phyloP scores from a whole-genome alignment of 2,329 filamentous ascomycete genomes.

The Verticillium nonalfalfae region DNA sequence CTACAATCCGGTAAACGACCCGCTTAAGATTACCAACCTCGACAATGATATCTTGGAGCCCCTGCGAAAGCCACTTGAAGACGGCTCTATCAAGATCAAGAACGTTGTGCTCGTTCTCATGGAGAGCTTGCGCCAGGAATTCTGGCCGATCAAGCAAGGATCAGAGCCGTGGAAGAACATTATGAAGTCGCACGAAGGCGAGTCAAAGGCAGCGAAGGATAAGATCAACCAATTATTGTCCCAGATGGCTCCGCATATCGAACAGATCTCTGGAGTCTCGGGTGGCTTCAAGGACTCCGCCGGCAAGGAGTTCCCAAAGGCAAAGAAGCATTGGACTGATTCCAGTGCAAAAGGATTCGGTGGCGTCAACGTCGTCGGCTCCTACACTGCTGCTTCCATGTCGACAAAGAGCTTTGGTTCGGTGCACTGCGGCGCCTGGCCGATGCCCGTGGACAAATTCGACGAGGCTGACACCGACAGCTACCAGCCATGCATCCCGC shows the following conservation, averaged over 20 bases:
- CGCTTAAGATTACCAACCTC: conserved; percentile 24
- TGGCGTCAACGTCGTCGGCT: conserved; percentile 24
- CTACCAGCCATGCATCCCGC: conserved; percentile 30
- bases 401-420: conserved; percentile 27
- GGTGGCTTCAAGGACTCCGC: neutral
- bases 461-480: conserved; percentile 26
- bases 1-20: conserved; percentile 22
- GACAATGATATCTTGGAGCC: conserved; percentile 15
- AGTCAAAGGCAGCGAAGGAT: conserved; percentile 16
- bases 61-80: conserved; percentile 8
- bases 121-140: conserved; percentile 26
- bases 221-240: conserved; percentile 10
- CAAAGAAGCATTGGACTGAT: conserved; percentile 1
- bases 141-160: conserved; percentile 24
- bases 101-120: conserved; percentile 27
- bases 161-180: conserved; percentile 21
- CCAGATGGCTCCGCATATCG: conserved; percentile 12
- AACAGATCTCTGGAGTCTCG: conserved; percentile 4
- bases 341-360: conserved; percentile 7
- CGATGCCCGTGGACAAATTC: conserved; percentile 26
- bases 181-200: conserved; percentile 18
- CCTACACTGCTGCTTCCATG: conserved; percentile 24
- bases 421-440: conserved; percentile 25
- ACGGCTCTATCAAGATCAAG: conserved; percentile 18
- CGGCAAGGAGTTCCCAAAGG: neutral